Evolutionary conservation across 1,284 basidiomycete genomes (phyloP).

Genomic region (Stygiomarasmius scandens): DNA sequence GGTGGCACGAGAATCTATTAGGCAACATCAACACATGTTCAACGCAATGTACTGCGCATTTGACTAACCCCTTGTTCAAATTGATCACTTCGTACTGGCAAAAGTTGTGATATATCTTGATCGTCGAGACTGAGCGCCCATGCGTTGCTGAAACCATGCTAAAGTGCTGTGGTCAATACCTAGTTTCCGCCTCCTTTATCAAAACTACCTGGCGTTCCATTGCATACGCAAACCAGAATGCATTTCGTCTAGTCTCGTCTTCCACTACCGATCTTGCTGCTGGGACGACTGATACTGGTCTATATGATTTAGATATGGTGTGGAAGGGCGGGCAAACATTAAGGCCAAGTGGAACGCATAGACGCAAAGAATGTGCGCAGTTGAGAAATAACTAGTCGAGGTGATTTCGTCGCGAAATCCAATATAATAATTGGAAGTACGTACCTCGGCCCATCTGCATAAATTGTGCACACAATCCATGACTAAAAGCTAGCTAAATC

Average conservation of each 20-base stretch:
- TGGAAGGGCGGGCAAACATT: conserved; percentile 72
- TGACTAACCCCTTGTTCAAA: conserved; percentile 61
- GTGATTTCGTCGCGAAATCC: not conserved
- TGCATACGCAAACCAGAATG: conserved; percentile 74
- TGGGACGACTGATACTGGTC: conserved; percentile 58
- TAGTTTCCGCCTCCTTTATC: not conserved
- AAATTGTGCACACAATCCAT: not conserved
- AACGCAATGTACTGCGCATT: not conserved
- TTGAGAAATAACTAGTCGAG: conserved; percentile 56
- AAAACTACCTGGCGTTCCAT: conserved; percentile 24
- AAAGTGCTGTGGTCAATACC: conserved; percentile 59
- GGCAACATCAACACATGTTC: conserved; percentile 11
- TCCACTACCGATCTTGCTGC: conserved; percentile 63
- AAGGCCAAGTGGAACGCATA: conserved; percentile 65
- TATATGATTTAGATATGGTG: conserved; percentile 55
- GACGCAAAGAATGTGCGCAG: conserved; percentile 58
- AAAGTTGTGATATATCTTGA: conserved; percentile 67
- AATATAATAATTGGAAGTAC: conserved; percentile 8
- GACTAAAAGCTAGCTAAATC: not conserved
- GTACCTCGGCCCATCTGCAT: conserved; percentile 72
- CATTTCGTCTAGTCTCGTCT: conserved; percentile 70
- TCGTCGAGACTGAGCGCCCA: conserved; percentile 76
- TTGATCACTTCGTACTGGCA: conserved; percentile 63
- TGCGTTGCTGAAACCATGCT: conserved; percentile 66
- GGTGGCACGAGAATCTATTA: conserved; percentile 53